phyloP scores from a whole-genome alignment of 768 basidiomycete species.

The Astraeus odoratus region DNA sequence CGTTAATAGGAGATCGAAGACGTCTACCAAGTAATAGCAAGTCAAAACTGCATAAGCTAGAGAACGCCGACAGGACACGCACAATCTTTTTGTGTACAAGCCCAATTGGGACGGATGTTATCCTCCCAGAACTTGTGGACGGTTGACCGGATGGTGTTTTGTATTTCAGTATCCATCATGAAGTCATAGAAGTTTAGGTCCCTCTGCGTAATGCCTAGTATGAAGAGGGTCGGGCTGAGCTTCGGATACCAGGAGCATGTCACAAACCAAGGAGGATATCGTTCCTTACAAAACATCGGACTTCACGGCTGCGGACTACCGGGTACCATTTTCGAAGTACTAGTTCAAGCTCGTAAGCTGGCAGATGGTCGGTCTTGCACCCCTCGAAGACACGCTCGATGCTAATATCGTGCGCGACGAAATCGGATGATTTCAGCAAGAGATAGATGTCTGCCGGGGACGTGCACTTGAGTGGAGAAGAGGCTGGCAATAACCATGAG shows the following conservation, averaged over 20 bases:
- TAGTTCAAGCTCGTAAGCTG: conserved; percentile 65
- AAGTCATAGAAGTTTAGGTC: conserved; percentile 88
- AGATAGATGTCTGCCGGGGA: conserved; percentile 88
- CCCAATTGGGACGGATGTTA: conserved; percentile 57
- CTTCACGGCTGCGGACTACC: conserved; percentile 75
- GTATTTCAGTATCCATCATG: conserved; percentile 56
- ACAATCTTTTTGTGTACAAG: conserved; percentile 55
- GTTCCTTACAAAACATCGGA: conserved; percentile 84
- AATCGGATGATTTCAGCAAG: conserved; percentile 88
- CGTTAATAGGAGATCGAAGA: conserved; percentile 82
- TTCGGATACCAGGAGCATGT: not conserved
- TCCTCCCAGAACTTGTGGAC: conserved; percentile 62
- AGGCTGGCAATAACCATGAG: conserved; percentile 81
- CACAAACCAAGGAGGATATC: conserved; percentile 61
- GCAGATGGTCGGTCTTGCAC: conserved; percentile 29
- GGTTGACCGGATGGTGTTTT: conserved; percentile 42
- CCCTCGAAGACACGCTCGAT: conserved; percentile 58
- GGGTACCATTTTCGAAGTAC: conserved; percentile 89
- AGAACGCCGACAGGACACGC: conserved; percentile 19
- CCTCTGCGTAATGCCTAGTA: conserved; percentile 83
- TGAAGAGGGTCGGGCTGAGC: not conserved
- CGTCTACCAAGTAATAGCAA: conserved; percentile 33
- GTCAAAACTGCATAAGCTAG: not conserved
- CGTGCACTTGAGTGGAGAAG: conserved; percentile 80
- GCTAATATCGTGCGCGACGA: conserved; percentile 73